Evolutionary conservation across 2,329 filamentous ascomycete species (phyloP), one percentile per base, ranked within the genome.

Genomic region (Ramularia endophylla): DNA sequence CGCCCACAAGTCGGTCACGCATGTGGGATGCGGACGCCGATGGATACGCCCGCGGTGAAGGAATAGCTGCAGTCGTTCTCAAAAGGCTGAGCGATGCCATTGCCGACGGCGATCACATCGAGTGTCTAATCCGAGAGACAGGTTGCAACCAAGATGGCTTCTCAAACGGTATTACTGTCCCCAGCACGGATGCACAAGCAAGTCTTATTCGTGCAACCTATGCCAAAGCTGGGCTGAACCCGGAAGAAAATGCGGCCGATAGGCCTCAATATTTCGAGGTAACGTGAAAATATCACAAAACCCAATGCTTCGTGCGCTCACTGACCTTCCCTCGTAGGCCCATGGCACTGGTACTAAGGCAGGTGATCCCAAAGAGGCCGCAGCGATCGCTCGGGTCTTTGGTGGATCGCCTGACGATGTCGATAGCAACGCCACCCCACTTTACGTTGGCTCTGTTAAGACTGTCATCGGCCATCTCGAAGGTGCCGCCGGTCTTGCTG

Each of bases 391-490:
- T 32, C 15, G 18, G 8, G 27, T 27, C 7, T 41, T 36, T 13
- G n/a, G n/a, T n/a, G n/a, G n/a, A n/a, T n/a, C n/a, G n/a, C n/a
- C n/a, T n/a, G n/a, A 18, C 36, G 11, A 6, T 18, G 7, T 20
- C 27, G 35, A 19, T 13, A 11, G 4, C 55, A 0, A 16, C 18
- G 31, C 18, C 5, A n/a, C n/a, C n/a, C n/a, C n/a, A n/a, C 18
- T 57, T 38, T 9, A 39, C 29, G 48, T 62, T 4, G 61, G 60
- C 11, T 55, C 54, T 1, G 50, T 62, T 20, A 63, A 63, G 36
- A 55, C 52, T n/a, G 57, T 62, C n/a, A 40, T 62, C 12, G 73
- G 73, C 13, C 73, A 77, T 47, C 68, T 67, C 0, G 73, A 76
- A 52, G 70, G 70, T 8, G 64, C 68, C 1, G 70, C 71, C 2